Evolutionary conservation across 768 basidiomycete species (phyloP).

Genomic region (Agrocybe pediades): DNA sequence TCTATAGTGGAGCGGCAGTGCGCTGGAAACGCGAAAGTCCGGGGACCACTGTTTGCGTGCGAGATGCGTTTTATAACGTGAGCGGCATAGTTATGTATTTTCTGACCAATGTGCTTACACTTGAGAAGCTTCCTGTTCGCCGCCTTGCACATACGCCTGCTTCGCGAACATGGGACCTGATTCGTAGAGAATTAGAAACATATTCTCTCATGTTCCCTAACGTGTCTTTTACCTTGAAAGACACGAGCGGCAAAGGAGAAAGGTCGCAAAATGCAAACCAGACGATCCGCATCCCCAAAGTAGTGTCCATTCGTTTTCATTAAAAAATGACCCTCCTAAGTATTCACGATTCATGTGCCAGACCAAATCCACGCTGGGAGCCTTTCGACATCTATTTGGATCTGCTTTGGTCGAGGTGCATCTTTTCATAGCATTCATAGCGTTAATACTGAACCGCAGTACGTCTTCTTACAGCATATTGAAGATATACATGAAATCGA

Average conservation of each 20-base stretch:
- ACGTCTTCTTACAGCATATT: constrained; percentile 50
- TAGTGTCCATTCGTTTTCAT: constrained; percentile 26
- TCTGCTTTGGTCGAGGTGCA: constrained; percentile 68
- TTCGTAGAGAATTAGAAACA: constrained; percentile 72
- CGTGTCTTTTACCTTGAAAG: constrained; percentile 71
- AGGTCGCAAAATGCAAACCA: constrained; percentile 39
- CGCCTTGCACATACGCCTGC: constrained; percentile 68
- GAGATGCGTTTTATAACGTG: constrained; percentile 91
- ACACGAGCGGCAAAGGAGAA: constrained; percentile 42
- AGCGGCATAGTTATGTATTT: neutral
- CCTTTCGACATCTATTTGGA: constrained; percentile 79
- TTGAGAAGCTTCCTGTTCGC: constrained; percentile 75
- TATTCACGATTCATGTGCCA: constrained; percentile 1
- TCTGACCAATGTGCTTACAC: neutral
- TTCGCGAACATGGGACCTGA: constrained; percentile 59
- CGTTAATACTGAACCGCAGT: neutral
- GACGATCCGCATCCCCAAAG: constrained; percentile 68
- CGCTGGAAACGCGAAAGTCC: constrained; percentile 72
- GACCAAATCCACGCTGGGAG: constrained; percentile 57
- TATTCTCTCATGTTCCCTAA: constrained; percentile 73
- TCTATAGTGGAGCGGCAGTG: constrained; percentile 74
- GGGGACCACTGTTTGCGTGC: constrained; percentile 83
- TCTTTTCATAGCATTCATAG: constrained; percentile 4
- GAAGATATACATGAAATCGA: constrained; percentile 57
- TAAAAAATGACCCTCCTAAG: neutral